Conservation (phyloP, 805 yeast genomes). For the Sungouiozyma intestinalis region DNA sequence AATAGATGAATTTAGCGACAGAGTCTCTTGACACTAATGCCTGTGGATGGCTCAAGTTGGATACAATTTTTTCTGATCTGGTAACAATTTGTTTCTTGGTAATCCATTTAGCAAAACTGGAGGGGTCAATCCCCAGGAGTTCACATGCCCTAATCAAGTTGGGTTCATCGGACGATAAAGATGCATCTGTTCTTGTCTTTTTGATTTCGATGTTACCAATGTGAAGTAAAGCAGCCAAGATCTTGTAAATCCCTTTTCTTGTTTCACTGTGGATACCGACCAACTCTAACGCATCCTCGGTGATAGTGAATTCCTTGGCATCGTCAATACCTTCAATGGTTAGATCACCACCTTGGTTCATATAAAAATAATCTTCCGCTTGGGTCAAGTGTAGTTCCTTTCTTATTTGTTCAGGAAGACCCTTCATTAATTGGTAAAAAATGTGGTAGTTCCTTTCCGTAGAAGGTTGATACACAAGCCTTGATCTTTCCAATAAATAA, state of each 20-base stretch:
- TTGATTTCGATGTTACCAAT: constrained; percentile 85
- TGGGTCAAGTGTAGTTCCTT: constrained; percentile 47
- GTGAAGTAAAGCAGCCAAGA: constrained; percentile 82
- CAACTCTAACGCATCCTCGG: constrained; percentile 63
- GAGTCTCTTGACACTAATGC: constrained; percentile 92
- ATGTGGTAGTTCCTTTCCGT: constrained; percentile 93
- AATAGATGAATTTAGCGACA: constrained; percentile 88
- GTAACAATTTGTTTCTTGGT: constrained; percentile 85
- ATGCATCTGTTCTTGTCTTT: constrained; percentile 76
- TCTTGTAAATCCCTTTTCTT: constrained; percentile 61
- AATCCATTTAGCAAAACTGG: constrained; percentile 76
- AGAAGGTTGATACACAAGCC: constrained; percentile 85
- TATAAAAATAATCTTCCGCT: constrained; percentile 64
- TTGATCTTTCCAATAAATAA: constrained; percentile 82
- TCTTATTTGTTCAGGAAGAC: constrained; percentile 46
- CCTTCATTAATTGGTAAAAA: constrained; percentile 80
- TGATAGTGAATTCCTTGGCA: constrained; percentile 60
- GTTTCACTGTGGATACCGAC: constrained; percentile 58
- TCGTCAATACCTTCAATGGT: constrained; percentile 74
- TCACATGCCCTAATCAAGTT: constrained; percentile 73
- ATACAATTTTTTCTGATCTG: constrained; percentile 83
- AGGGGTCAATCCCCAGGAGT: constrained; percentile 68
- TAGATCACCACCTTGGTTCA: constrained; percentile 79
- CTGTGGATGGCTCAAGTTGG: constrained; percentile 72
- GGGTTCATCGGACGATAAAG: constrained; percentile 77